Percentiles rank a stretch among this genome's conserved stretches.
Conservation (phyloP, 805 yeast genomes). For the Ogataea trehaloabstinens region DNA sequence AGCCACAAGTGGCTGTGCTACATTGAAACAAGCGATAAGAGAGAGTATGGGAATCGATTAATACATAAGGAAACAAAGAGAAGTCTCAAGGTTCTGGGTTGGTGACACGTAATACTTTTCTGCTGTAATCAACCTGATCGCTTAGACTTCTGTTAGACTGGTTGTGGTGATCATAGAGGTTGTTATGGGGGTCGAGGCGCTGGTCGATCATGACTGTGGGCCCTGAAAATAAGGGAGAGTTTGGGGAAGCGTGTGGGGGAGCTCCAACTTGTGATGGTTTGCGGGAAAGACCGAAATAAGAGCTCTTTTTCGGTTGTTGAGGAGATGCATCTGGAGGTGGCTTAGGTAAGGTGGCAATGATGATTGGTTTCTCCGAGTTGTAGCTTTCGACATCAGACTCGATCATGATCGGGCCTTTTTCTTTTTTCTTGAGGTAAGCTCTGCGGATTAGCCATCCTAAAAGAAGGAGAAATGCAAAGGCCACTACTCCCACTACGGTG, state of each 20-base stretch:
- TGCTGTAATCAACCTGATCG: conserved; percentile 57
- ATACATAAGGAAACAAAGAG: no score
- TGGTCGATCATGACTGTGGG: conserved; percentile 47
- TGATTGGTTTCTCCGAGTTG: conserved; percentile 18
- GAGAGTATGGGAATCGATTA: no score
- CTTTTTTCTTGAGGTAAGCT: conserved; percentile 4
- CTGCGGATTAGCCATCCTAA: conserved; percentile 39
- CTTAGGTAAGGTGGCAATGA: conserved; percentile 10
- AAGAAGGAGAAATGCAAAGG: conserved; percentile 40
- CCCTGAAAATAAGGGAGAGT: background rate
- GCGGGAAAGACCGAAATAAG: conserved; percentile 9
- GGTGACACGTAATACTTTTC: conserved; percentile 55
- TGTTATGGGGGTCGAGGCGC: conserved; percentile 55
- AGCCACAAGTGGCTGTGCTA: no score
- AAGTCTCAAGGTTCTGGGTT: conserved; percentile 34
- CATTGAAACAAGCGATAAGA: no score
- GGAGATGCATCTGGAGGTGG: conserved; percentile 2
- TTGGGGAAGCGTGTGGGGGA: conserved; percentile 6
- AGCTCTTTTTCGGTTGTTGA: background rate
- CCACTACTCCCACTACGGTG: conserved; percentile 71
- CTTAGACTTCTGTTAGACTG: conserved; percentile 46
- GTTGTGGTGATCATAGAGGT: conserved; percentile 46
- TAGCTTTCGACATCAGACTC: conserved; percentile 23
- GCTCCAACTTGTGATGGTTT: conserved; percentile 7
- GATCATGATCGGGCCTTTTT: conserved; percentile 8